Conservation (phyloP, 1,284 basidiomycete genomes). For the Chondrostereum purpureum region DNA sequence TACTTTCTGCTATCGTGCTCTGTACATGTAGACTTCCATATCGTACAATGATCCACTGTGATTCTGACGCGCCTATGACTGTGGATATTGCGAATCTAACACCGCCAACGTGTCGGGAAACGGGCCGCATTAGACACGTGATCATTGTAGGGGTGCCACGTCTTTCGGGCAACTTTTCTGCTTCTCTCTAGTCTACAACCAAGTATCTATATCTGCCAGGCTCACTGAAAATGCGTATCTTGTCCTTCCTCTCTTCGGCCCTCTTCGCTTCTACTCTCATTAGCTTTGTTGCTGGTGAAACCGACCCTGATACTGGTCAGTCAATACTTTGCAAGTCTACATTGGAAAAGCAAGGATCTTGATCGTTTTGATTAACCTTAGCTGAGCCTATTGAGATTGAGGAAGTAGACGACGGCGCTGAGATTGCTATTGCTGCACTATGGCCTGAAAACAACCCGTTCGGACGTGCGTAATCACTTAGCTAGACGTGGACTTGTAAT, state of each 20-base stretch:
- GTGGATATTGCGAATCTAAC: too few species aligned
- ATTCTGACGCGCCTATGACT: neutral
- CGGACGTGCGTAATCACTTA: constrained; percentile 55
- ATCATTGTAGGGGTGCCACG: too few species aligned
- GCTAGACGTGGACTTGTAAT: neutral
- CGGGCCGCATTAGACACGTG: too few species aligned
- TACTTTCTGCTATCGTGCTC: constrained; percentile 4
- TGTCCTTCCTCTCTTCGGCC: neutral
- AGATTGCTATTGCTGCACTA: constrained; percentile 54
- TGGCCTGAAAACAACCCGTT: constrained; percentile 79
- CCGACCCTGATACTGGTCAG: neutral
- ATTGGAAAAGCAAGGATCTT: neutral
- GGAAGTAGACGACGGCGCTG: constrained; percentile 30
- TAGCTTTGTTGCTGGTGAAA: neutral
- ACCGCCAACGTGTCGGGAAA: too few species aligned
- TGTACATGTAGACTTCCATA: neutral
- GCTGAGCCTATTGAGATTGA: neutral
- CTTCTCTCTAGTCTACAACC: neutral
- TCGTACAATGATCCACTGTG: neutral
- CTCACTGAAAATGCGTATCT: neutral
- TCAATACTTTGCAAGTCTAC: neutral
- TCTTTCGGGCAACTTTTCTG: neutral
- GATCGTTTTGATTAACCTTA: neutral
- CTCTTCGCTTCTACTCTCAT: neutral
- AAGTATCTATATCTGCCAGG: neutral